phyloP scores from a whole-genome alignment of 441 rosid species.

The Hura crepitans region DNA sequence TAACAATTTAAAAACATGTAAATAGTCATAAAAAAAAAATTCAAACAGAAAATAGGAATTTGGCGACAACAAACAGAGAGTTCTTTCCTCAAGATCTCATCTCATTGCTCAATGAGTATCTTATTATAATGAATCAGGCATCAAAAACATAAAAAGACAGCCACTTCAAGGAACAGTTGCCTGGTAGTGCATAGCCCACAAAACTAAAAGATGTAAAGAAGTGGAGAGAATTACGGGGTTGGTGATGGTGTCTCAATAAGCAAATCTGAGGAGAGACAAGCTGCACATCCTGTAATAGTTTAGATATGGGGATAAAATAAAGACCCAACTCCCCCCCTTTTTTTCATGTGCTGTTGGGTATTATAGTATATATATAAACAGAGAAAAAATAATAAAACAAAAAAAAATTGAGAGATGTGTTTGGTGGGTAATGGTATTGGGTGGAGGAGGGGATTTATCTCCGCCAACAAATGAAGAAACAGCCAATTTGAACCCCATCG shows the following conservation, averaged over 20 bases:
- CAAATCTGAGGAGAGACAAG: constrained; percentile 34
- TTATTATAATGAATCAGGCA: background rate
- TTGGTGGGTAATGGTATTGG: constrained; percentile 42
- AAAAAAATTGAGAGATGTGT: constrained; percentile 13
- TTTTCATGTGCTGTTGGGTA: constrained; percentile 13
- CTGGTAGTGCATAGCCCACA: background rate
- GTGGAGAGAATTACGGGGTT: constrained; percentile 25
- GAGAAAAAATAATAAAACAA: background rate
- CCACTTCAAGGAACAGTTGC: background rate
- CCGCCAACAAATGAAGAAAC: constrained; percentile 32
- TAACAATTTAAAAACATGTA: constrained; percentile 4
- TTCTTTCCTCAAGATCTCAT: constrained; percentile 8
- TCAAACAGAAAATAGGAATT: constrained; percentile 1
- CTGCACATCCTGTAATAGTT: constrained; percentile 20
- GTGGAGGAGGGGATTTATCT: constrained; percentile 44
- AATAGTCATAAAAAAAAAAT: background rate
- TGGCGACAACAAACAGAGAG: background rate
- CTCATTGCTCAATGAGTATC: background rate
- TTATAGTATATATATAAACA: background rate
- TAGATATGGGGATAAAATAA: constrained; percentile 16
- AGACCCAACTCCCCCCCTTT: too few species aligned
- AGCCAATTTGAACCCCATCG: constrained; percentile 58
- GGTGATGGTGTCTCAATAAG: constrained; percentile 18
- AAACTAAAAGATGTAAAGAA: constrained; percentile 2
- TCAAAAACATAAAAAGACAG: background rate